Base-by-base conservation (phyloP, 2,329 filamentous ascomycete species). In the Botrytis elliptica region DNA sequence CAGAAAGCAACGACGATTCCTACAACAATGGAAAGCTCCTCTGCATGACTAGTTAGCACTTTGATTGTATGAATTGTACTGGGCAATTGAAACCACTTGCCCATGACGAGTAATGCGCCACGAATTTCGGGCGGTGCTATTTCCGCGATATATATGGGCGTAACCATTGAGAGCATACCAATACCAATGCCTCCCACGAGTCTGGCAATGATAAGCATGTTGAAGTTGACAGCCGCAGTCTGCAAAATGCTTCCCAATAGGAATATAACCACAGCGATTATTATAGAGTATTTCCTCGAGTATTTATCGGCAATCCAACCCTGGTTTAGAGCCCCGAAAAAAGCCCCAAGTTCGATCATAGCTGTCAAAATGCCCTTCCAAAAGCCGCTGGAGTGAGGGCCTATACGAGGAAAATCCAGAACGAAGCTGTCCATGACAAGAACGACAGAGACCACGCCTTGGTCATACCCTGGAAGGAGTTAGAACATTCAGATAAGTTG, bases 231-330 rank as follows among this genome's bases (percentile, higher is more conserved):
- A 2, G 86, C 83, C 18, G 83, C 85, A 22, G 86, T 87, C 77
- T 88, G 87, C 12, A 88, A 76, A 1, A 85, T 79, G 8, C 85
- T 85, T 0, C 87, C 87, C 55, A 88, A 68, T 0, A 83, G 84
- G 75, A 88, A 88, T 44, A 88, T 83, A 20, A 79, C 76, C 7
- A 88, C 86, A 5, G 85, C 86, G 1, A 87, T 82, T 1, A 86
- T 77, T 40, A 88, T 87, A 4, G 85, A 85, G 75, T 85, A 86
- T 70, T 87, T 86, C 44, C 86, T 81, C 9, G 85, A 87, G 49
- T 86, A 83, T 77, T 83, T 85, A 74, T 88, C 86, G 1, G 86
- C 86, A 59, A 87, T 70, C 59, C 67, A 74, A 29, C 74, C 73
- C 14, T 73, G 70, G 20, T 73, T 74, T 1, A 73, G 29, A 14